Percentiles rank a stretch among this genome's conserved stretches.
Evolutionary conservation across 1,284 basidiomycete genomes (phyloP).

Genomic region (Hemileia vastatrix): DNA sequence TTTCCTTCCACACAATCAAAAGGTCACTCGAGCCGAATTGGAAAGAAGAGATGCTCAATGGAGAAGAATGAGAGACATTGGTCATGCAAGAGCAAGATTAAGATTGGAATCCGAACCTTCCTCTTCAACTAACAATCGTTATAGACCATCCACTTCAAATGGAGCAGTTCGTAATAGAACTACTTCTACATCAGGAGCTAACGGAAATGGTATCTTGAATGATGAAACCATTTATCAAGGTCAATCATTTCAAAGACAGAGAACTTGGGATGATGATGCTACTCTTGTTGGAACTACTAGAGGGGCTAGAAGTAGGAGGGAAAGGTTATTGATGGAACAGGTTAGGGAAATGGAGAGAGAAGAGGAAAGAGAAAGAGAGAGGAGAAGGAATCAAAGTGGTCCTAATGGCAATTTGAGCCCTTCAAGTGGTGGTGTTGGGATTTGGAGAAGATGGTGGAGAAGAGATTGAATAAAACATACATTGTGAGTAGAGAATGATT

Average conservation of each 20-base stretch:
- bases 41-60: conserved; percentile 33
- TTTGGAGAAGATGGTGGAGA: no score
- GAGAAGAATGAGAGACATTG: conserved; percentile 31
- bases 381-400: background rate
- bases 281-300: conserved; percentile 28
- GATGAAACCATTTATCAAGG: background rate
- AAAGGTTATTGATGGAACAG: background rate
- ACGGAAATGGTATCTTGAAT: background rate
- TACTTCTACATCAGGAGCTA: no score
- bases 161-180: background rate
- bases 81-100: conserved; percentile 28
- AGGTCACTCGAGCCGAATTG: conserved; percentile 33
- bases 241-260: background rate
- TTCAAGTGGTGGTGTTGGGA: no score
- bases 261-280: conserved; percentile 30
- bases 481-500: no score
- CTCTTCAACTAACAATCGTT: background rate
- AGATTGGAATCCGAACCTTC: background rate
- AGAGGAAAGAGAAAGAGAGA: background rate
- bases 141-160: background rate
- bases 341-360: background rate
- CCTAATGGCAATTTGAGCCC: no score
- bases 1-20: conserved; percentile 32
- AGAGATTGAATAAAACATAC: no score
- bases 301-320: background rate